Evolutionary conservation across 352 stramenopile genomes (phyloP).

Genomic region (Phytophthora pistaciae): DNA sequence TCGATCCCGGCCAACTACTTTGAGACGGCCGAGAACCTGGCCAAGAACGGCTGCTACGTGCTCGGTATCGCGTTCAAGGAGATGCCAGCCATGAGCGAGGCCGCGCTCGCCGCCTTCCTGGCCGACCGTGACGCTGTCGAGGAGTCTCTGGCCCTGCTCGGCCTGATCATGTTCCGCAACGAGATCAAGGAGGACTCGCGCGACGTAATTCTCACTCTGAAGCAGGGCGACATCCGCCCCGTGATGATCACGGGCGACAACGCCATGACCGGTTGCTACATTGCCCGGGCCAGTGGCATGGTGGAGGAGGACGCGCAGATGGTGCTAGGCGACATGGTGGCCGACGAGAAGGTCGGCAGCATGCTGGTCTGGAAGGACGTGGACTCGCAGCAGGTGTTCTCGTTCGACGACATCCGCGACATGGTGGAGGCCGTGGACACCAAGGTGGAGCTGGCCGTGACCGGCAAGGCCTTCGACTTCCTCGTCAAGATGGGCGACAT

Average conservation of each 20-base stretch:
- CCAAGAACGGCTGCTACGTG: slow-evolving; percentile 91
- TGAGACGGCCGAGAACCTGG: slow-evolving; percentile 56
- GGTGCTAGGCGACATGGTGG: slow-evolving; percentile 71
- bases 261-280: slow-evolving; percentile 82
- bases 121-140: slow-evolving; percentile 83
- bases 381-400: slow-evolving; percentile 61
- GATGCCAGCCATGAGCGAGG: slow-evolving; percentile 43
- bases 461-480: slow-evolving; percentile 77
- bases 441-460: slow-evolving; percentile 72
- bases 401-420: slow-evolving; percentile 55
- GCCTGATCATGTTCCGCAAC: slow-evolving; percentile 93
- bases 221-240: slow-evolving; percentile 73
- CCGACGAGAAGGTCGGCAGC: slow-evolving; percentile 36
- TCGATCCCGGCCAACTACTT: slow-evolving; percentile 83
- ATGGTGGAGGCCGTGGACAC: slow-evolving; percentile 46
- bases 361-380: slow-evolving; percentile 75
- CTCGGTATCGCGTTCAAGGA: slow-evolving; percentile 84
- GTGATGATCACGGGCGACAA: slow-evolving; percentile 94
- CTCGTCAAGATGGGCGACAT: slow-evolving; percentile 72
- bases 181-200: slow-evolving; percentile 87
- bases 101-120: slow-evolving; percentile 50
- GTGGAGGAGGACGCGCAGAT: slow-evolving; percentile 52
- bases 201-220: slow-evolving; percentile 82
- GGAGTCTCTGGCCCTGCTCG: slow-evolving; percentile 71
- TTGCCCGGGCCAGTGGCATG: slow-evolving; percentile 76